These are phyloP conservation scores for Chytridiales sp. DNA, from an alignment of 371 early-diverging fungal genomes.

Conservation along the genomic window DNA sequence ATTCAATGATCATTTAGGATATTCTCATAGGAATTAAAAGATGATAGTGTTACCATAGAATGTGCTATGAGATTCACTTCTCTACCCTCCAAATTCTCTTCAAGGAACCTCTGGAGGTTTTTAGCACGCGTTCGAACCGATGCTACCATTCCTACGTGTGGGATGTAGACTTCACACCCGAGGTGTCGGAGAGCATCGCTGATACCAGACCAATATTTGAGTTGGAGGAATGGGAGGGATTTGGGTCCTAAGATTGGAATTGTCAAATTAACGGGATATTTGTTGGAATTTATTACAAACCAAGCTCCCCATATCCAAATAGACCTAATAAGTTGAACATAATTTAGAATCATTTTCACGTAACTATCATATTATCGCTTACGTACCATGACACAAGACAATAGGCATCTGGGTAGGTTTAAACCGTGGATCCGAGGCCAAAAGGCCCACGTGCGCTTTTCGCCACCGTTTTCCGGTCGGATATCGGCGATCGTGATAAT, in stretches of 20 bases:
- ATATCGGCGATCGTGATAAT: no score
- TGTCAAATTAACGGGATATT: no score
- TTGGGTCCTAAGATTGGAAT: conserved; percentile 73
- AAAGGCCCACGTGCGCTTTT: no score
- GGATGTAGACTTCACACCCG: conserved; percentile 80
- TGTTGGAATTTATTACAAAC: no score
- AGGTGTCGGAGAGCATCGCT: conserved; percentile 73
- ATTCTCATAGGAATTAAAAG: background rate
- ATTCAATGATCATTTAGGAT: background rate
- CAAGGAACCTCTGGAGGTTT: conserved; percentile 68
- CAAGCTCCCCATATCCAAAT: no score
- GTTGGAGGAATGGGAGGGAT: conserved; percentile 72
- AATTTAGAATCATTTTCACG: no score
- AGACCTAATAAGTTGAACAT: no score
- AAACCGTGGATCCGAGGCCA: no score
- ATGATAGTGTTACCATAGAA: conserved; percentile 66
- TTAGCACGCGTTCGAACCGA: conserved; percentile 77
- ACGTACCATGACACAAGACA: no score
- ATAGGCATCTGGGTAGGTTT: no score
- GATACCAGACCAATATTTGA: conserved; percentile 89
- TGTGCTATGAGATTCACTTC: conserved; percentile 84
- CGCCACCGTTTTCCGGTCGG: no score
- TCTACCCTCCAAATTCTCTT: conserved; percentile 51
- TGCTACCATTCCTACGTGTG: conserved; percentile 69
- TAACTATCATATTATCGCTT: no score